phyloP scores from a whole-genome alignment of 805 yeast species.

The Candida argentea region DNA sequence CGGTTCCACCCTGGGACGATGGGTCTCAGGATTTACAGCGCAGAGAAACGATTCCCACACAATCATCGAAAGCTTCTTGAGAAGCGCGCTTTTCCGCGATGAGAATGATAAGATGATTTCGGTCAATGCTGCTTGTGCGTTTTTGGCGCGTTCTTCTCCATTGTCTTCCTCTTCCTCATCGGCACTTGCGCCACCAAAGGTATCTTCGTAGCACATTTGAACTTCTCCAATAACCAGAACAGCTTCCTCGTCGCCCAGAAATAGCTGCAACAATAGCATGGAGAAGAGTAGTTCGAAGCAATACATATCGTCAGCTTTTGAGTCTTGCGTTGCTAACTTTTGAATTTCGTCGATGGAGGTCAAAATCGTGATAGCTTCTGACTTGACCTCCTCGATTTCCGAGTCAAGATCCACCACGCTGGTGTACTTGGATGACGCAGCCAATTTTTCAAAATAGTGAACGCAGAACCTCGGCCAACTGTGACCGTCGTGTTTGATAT shows the following conservation, averaged over 20 bases:
- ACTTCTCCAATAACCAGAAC: constrained; percentile 66
- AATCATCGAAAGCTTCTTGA: constrained; percentile 26
- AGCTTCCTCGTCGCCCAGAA: constrained; percentile 70
- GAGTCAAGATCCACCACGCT: constrained; percentile 44
- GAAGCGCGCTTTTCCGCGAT: constrained; percentile 26
- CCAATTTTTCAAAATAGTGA: constrained; percentile 21
- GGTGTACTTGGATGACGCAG: constrained; percentile 10
- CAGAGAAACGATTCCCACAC: constrained; percentile 35
- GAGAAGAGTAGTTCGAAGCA: constrained; percentile 74
- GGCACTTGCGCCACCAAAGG: constrained; percentile 23
- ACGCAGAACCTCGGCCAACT: constrained; percentile 58
- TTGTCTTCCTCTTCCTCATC: constrained; percentile 19
- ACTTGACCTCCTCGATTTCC: constrained; percentile 38
- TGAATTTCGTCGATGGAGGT: constrained; percentile 13
- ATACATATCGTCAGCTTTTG: constrained; percentile 34
- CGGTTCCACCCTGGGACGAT: constrained; percentile 16
- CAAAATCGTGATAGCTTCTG: constrained; percentile 40
- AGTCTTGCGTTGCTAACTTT: constrained; percentile 22
- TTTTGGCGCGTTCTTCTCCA: constrained; percentile 14
- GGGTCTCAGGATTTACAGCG: constrained; percentile 14
- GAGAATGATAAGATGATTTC: constrained; percentile 36
- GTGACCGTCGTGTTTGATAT: constrained; percentile 31
- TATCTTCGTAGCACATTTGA: constrained; percentile 44
- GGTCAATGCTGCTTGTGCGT: constrained; percentile 25
- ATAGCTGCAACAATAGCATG: constrained; percentile 67